A percentile compares a stretch with the other conserved stretches of the same genome.
Evolutionary conservation across 164 flowering plant species (phyloP).

Genomic region (Platanus orientalis): DNA sequence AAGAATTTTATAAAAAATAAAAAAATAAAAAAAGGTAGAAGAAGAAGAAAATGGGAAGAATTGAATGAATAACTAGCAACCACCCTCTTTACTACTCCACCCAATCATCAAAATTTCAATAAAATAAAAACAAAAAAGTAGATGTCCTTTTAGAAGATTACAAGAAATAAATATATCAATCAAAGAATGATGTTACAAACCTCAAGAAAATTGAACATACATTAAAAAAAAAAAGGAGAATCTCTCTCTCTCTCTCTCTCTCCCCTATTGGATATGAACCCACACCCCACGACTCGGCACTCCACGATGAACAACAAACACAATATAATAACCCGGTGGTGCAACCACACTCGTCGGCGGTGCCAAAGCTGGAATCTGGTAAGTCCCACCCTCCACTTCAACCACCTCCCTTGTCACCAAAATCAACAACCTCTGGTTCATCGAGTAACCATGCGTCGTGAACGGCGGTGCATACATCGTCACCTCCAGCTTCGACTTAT

Average conservation of each 20-base stretch:
- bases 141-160: too few species aligned
- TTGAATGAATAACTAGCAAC: too few species aligned
- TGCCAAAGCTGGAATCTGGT: conserved; percentile 18
- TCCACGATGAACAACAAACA: conserved; percentile 44
- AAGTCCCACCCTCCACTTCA: not conserved
- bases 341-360: conserved; percentile 51
- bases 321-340: conserved; percentile 68
- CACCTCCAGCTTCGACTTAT: conserved; percentile 31
- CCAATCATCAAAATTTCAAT: too few species aligned
- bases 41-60: too few species aligned
- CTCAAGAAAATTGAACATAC: too few species aligned
- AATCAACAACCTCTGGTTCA: conserved; percentile 58
- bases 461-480: conserved; percentile 67
- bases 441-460: conserved; percentile 75
- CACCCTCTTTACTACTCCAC: too few species aligned
- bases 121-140: too few species aligned
- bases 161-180: too few species aligned
- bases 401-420: conserved; percentile 13
- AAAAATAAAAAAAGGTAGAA: too few species aligned
- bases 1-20: too few species aligned
- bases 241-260: conserved; percentile 1
- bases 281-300: conserved; percentile 56
- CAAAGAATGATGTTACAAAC: too few species aligned
- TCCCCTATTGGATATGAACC: conserved; percentile 37
- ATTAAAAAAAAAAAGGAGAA: too few species aligned